Evolutionary conservation across 306 rosid genomes (phyloP).

Genomic region (Dalbergia oliveri): DNA sequence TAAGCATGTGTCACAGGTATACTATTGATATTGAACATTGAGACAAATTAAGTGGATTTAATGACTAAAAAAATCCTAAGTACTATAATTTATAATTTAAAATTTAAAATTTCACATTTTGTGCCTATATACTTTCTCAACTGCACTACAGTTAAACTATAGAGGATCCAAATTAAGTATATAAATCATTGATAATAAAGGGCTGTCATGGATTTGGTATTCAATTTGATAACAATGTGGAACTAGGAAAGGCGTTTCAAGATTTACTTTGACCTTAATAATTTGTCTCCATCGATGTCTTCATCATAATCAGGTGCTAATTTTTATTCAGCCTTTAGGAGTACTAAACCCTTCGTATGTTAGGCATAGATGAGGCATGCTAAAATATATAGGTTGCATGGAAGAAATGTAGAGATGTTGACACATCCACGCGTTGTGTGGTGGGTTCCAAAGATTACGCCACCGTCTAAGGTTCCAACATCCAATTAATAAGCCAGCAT

Average conservation of each 20-base stretch:
- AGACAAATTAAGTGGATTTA: too few relatives aligned
- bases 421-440: not conserved
- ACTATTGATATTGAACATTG: not conserved
- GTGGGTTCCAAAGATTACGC: not conserved
- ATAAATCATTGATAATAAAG: not conserved
- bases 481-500: not conserved
- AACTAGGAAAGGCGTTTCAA: not conserved
- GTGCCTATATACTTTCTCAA: too few relatives aligned
- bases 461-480: not conserved
- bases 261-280: not conserved
- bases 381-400: not conserved
- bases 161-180: not conserved
- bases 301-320: not conserved
- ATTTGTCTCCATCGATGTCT: not conserved
- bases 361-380: not conserved
- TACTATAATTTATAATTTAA: too few relatives aligned
- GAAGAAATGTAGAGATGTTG: slow-evolving; percentile 15
- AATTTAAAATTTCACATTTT: too few relatives aligned
- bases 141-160: not conserved
- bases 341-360: not conserved
- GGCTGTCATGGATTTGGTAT: slow-evolving; percentile 7
- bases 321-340: not conserved
- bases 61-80: too few relatives aligned
- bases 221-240: slow-evolving; percentile 1
- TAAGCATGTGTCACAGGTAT: not conserved